phyloP scores from a whole-genome alignment of 2,329 filamentous ascomycete genomes.

The Calonectria hongkongensis region DNA sequence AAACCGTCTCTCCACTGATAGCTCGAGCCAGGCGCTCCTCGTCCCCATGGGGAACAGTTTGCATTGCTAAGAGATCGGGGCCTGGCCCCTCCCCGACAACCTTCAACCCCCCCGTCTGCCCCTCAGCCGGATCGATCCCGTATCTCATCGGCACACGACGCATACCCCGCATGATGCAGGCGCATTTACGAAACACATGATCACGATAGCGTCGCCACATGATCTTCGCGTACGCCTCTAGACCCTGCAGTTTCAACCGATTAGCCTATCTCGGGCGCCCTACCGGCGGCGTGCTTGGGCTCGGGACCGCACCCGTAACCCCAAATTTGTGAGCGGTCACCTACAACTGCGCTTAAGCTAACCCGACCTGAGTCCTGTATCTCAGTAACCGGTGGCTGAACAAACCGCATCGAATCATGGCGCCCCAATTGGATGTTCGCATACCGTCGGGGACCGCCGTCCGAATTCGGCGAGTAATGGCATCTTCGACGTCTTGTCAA shows the following conservation, averaged over 20 bases:
- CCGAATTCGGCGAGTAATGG: constrained; percentile 31
- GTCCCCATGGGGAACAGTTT: constrained; percentile 13
- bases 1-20: not conserved
- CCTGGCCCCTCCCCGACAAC: not conserved
- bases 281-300: constrained; percentile 1
- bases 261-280: constrained; percentile 8
- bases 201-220: constrained; percentile 19
- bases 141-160: constrained; percentile 25
- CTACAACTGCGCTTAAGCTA: constrained; percentile 3
- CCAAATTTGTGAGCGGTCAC: constrained; percentile 4
- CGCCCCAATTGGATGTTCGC: constrained; percentile 12
- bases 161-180: constrained; percentile 25
- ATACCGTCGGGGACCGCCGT: constrained; percentile 29
- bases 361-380: constrained; percentile 6
- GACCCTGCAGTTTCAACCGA: constrained; percentile 3
- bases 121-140: constrained; percentile 17
- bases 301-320: constrained; percentile 8
- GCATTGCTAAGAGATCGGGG: constrained; percentile 8
- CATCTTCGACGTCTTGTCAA: not conserved
- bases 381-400: constrained; percentile 1
- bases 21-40: constrained; percentile 4
- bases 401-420: not conserved
- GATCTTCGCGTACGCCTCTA: constrained; percentile 1
- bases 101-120: not conserved
- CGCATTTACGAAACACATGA: constrained; percentile 13